A percentile compares a stretch with the other conserved stretches of the same genome.
Evolutionary conservation across 2,329 filamentous ascomycete genomes (phyloP).

Genomic region (Myriosclerotinia curreyana): DNA sequence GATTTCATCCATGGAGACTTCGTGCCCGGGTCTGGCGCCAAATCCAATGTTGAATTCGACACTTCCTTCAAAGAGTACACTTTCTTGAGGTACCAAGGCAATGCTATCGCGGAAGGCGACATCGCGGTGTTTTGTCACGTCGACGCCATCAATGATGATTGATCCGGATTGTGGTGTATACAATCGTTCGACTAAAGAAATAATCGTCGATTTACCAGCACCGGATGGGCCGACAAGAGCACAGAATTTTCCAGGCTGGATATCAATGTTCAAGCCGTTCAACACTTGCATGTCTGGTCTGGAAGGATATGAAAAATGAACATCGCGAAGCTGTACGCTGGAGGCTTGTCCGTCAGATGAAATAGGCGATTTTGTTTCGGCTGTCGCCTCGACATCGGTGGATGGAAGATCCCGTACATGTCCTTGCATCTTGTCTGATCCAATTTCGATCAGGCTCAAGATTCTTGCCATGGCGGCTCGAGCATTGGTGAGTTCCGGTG

Average conservation of each 20-base stretch:
- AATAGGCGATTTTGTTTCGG: constrained; percentile 31
- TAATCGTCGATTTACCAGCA: constrained; percentile 64
- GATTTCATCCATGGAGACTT: constrained; percentile 56
- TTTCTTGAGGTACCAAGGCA: constrained; percentile 57
- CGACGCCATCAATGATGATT: constrained; percentile 35
- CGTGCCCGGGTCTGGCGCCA: constrained; percentile 52
- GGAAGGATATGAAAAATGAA: constrained; percentile 64
- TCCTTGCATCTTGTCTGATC: constrained; percentile 35
- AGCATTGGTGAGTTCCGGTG: constrained; percentile 68
- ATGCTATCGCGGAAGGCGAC: constrained; percentile 51
- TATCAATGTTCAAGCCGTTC: constrained; percentile 52
- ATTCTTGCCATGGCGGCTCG: constrained; percentile 59
- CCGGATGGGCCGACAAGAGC: constrained; percentile 65
- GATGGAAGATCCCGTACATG: constrained; percentile 17
- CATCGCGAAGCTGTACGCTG: constrained; percentile 53
- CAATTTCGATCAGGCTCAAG: constrained; percentile 49
- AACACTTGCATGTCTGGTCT: constrained; percentile 58
- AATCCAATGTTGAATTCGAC: constrained; percentile 56
- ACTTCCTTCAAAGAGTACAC: constrained; percentile 55
- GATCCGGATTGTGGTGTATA: constrained; percentile 42
- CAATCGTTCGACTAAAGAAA: constrained; percentile 53
- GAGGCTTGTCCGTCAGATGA: background rate
- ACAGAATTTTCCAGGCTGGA: constrained; percentile 58
- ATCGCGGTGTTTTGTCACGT: constrained; percentile 46
- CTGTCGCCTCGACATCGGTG: constrained; percentile 44